A percentile compares a stretch with the other conserved stretches of the same genome.
phyloP scores from a whole-genome alignment of 768 basidiomycete species.

The Chalciporus chontae region DNA sequence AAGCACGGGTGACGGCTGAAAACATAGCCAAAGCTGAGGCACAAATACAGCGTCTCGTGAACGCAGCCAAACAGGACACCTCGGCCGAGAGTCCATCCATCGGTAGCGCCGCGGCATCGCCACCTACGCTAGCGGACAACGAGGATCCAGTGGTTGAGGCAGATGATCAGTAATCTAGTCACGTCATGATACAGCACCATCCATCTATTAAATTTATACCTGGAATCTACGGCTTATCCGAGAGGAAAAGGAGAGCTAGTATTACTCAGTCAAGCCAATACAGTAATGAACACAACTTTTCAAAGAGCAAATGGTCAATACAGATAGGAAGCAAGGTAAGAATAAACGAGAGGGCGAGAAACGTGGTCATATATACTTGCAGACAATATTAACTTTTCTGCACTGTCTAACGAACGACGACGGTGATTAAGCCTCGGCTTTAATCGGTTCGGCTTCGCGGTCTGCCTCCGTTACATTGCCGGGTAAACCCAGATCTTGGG shows the following conservation, averaged over 20 bases:
- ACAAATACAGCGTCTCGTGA: conserved; percentile 61
- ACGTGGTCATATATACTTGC: conserved; percentile 33
- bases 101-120: conserved; percentile 44
- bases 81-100: conserved; percentile 34
- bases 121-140: conserved; percentile 40
- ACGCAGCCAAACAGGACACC: conserved; percentile 36
- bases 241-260: conserved; percentile 19
- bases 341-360: conserved; percentile 34
- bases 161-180: conserved; percentile 31
- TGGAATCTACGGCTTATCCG: conserved; percentile 12
- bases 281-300: conserved; percentile 35
- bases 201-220: conserved; percentile 19
- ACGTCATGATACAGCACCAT: conserved; percentile 10
- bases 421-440: conserved; percentile 54
- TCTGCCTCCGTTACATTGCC: conserved; percentile 59
- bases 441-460: conserved; percentile 59
- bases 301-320: conserved; percentile 33
- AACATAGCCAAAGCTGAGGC: conserved; percentile 78
- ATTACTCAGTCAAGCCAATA: conserved; percentile 33
- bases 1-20: conserved; percentile 72
- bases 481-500: conserved; percentile 62
- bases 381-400: conserved; percentile 29
- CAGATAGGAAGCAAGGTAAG: conserved; percentile 36
- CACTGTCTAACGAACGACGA: conserved; percentile 26
- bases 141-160: conserved; percentile 41